Evolutionary conservation across 306 rosid species (phyloP).

Genomic region (Benincasa hispida): DNA sequence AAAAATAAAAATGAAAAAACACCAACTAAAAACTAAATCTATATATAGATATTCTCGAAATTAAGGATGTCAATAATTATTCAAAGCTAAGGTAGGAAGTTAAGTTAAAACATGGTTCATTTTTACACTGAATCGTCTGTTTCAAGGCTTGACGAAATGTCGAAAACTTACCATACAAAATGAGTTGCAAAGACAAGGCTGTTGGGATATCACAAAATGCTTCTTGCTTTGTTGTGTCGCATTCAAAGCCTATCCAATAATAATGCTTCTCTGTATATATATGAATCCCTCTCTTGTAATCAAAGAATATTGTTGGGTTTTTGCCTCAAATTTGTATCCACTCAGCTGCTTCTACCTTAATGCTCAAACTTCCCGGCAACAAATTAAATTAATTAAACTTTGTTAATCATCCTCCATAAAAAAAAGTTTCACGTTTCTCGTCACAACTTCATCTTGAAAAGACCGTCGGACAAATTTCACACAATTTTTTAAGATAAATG

Average conservation of each 20-base stretch:
- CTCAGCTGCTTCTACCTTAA: no score
- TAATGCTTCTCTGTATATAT: not conserved
- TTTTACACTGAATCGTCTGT: not conserved
- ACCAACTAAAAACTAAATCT: not conserved
- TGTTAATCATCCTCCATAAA: no score
- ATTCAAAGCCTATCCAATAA: not conserved
- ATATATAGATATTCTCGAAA: not conserved
- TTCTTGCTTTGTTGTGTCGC: not conserved
- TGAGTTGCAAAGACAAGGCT: not conserved
- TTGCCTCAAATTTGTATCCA: not conserved
- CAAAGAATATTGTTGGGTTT: not conserved
- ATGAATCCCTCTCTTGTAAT: not conserved
- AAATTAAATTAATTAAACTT: not conserved
- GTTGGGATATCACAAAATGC: slow-evolving; percentile 5
- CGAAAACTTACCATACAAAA: not conserved
- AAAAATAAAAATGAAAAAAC: not conserved
- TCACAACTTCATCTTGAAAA: no score
- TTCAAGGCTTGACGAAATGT: not conserved
- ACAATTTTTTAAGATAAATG: no score
- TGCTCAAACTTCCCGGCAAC: not conserved
- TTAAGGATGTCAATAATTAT: not conserved
- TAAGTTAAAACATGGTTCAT: not conserved
- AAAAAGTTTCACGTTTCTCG: no score
- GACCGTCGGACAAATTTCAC: no score
- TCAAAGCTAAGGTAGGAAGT: not conserved